Conservation (phyloP, 495 filamentous ascomycete species). For the Diplogelasinospora grovesii region DNA sequence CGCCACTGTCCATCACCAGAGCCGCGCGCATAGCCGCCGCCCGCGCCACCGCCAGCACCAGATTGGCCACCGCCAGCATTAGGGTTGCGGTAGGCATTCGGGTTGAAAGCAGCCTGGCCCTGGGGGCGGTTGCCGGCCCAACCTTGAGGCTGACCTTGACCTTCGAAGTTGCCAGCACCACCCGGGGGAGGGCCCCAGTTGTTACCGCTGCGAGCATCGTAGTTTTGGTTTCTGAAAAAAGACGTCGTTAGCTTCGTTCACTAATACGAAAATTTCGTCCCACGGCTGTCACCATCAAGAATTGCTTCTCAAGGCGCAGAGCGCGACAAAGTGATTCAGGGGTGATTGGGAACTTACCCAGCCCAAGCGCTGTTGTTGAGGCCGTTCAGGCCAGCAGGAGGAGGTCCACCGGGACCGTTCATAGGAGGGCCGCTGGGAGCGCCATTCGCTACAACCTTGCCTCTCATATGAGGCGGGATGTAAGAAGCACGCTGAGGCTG, state of each 20-base stretch:
- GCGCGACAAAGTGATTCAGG: not conserved
- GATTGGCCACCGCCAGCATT: slow-evolving; percentile 57
- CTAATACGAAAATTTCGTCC: not conserved
- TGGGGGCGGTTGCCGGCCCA: slow-evolving; percentile 10
- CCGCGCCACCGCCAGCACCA: slow-evolving; percentile 40
- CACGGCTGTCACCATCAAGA: no score
- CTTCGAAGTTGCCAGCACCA: slow-evolving; percentile 17
- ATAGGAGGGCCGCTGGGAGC: slow-evolving; percentile 25
- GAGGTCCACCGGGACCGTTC: slow-evolving; percentile 16
- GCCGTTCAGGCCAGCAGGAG: slow-evolving; percentile 35
- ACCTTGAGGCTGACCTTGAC: slow-evolving; percentile 16
- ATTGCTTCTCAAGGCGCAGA: no score
- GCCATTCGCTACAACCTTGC: slow-evolving; percentile 40
- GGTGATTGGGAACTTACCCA: slow-evolving; percentile 44
- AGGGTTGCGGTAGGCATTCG: slow-evolving; percentile 66
- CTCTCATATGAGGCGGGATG: slow-evolving; percentile 92
- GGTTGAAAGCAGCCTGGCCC: slow-evolving; percentile 36
- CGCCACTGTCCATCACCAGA: slow-evolving; percentile 93
- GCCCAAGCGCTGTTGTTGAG: slow-evolving; percentile 59
- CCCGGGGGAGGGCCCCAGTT: slow-evolving; percentile 21
- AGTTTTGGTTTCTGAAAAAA: slow-evolving; percentile 34
- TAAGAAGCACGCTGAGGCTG: slow-evolving; percentile 66
- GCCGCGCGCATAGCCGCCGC: slow-evolving; percentile 55
- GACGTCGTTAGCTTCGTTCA: slow-evolving; percentile 13
- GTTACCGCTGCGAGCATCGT: slow-evolving; percentile 28